Evolutionary conservation across 495 filamentous ascomycete genomes (phyloP).

Genomic region (Viridothelium virens): DNA sequence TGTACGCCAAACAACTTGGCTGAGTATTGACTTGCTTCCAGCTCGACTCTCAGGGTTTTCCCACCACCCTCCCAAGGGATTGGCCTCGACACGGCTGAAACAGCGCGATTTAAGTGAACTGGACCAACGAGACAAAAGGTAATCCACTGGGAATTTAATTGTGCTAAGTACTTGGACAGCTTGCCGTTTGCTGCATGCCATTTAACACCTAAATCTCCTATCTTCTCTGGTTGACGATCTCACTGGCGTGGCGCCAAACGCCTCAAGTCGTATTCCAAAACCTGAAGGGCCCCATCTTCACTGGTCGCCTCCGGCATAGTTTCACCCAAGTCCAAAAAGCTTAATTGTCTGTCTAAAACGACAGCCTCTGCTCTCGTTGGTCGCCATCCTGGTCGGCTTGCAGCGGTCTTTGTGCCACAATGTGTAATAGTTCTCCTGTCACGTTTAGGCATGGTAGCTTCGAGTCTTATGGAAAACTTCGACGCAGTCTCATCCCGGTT

Average conservation of each 20-base stretch:
- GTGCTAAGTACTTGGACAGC: background rate
- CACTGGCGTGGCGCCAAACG: background rate
- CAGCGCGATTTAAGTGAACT: background rate
- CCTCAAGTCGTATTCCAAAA: background rate
- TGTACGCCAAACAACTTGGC: no score
- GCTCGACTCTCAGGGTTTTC: background rate
- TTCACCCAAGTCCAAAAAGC: background rate
- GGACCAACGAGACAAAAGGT: background rate
- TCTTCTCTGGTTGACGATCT: background rate
- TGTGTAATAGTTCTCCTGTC: background rate
- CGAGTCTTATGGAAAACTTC: no score
- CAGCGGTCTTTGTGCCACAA: background rate
- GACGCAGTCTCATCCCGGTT: background rate
- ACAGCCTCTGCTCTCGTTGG: background rate
- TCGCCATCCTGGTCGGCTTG: background rate
- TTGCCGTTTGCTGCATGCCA: background rate
- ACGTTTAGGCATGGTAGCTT: no score
- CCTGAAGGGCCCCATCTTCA: background rate
- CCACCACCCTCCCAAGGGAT: background rate
- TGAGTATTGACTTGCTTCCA: no score
- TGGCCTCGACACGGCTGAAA: slow-evolving; percentile 7
- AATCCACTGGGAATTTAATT: background rate
- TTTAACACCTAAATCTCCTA: background rate
- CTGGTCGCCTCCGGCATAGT: background rate
- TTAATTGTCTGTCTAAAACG: background rate